Percentiles rank a stretch among this genome's conserved stretches.
Conservation (phyloP, 495 filamentous ascomycete species). For the Neurospora sp. region DNA sequence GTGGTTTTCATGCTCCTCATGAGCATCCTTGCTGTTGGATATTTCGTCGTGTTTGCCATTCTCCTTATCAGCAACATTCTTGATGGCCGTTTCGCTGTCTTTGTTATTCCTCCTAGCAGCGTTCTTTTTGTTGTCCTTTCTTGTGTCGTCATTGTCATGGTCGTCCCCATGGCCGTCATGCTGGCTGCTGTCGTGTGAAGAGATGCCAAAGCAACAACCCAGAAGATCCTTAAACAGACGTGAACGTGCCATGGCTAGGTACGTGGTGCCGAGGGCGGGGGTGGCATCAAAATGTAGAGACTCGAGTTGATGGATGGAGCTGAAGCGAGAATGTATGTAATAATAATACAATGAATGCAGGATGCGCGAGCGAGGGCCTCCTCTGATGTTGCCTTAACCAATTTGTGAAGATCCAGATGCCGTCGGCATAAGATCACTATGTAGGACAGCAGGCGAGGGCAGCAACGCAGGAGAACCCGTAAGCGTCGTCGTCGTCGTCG, state of each 20-base stretch:
- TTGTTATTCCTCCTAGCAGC: no score
- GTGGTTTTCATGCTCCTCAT: no score
- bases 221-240: background rate
- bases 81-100: no score
- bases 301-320: background rate
- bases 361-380: background rate
- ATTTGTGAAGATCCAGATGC: background rate
- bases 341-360: rapidly evolving
- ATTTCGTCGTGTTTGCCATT: no score
- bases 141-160: background rate
- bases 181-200: no score
- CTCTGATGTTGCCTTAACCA: background rate
- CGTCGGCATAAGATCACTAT: rapidly evolving
- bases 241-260: background rate
- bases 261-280: background rate
- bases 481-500: background rate
- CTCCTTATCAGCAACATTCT: no score
- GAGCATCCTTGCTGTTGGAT: no score
- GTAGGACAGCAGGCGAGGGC: background rate
- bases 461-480: background rate
- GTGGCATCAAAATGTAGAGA: no score
- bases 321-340: background rate
- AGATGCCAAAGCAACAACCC: background rate
- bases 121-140: no score
- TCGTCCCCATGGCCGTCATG: background rate